These are phyloP conservation scores for Fibroporia radiculosa DNA, from an alignment of 768 basidiomycete genomes.

Conservation along the genomic window DNA sequence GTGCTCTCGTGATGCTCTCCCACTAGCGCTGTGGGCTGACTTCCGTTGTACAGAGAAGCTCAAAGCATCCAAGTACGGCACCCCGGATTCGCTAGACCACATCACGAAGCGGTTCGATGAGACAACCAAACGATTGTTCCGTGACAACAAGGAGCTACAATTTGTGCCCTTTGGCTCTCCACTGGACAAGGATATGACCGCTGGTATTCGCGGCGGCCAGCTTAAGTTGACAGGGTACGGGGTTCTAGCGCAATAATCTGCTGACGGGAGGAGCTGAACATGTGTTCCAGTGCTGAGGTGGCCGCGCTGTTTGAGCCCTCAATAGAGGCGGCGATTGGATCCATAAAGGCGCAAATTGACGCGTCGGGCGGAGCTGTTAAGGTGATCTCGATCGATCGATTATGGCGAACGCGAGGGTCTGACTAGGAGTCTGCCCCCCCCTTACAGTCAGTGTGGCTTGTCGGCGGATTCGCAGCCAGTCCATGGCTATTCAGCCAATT, in stretches of 20 bases:
- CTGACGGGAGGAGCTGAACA: no score
- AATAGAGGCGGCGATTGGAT: slow-evolving; percentile 60
- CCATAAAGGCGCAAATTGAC: slow-evolving; percentile 66
- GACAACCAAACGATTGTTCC: slow-evolving; percentile 74
- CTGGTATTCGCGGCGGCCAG: slow-evolving; percentile 66
- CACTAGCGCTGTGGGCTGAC: not conserved
- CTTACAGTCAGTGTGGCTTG: slow-evolving; percentile 67
- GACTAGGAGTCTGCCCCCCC: not conserved
- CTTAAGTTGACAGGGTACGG: slow-evolving; percentile 62
- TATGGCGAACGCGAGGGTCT: not conserved
- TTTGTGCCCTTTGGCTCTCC: slow-evolving; percentile 75
- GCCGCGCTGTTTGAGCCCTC: slow-evolving; percentile 76
- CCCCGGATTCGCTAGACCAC: slow-evolving; percentile 64
- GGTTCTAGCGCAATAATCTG: not conserved
- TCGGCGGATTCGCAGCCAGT: slow-evolving; percentile 78
- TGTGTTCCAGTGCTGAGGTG: slow-evolving; percentile 38
- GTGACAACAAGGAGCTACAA: slow-evolving; percentile 58
- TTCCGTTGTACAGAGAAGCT: slow-evolving; percentile 51
- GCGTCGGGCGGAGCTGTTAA: slow-evolving; percentile 61
- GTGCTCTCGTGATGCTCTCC: slow-evolving; percentile 6
- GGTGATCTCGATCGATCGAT: slow-evolving; percentile 25
- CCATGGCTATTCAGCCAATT: slow-evolving; percentile 75
- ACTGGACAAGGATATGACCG: slow-evolving; percentile 62
- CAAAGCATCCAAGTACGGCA: slow-evolving; percentile 64
- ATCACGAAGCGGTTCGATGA: slow-evolving; percentile 78